These are phyloP conservation scores for Oryza nivara DNA, from an alignment of 176 grass and related monocot genomes.

Conservation along the genomic window DNA sequence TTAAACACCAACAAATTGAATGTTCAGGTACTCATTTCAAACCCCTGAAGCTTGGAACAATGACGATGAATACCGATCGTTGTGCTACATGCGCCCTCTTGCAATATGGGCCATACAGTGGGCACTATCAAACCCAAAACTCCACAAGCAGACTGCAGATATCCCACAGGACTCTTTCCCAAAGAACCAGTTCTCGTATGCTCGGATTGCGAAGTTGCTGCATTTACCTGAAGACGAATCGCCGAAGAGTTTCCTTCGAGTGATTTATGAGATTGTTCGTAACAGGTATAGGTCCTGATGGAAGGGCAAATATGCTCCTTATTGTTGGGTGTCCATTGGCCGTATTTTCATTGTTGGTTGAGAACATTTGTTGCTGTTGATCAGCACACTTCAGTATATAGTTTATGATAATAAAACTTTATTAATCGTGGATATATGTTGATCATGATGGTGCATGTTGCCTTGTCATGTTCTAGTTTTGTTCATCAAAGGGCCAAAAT, in stretches of 20 bases:
- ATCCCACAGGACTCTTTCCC: constrained; percentile 44
- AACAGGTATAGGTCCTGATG: constrained; percentile 59
- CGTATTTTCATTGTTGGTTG: constrained; percentile 37
- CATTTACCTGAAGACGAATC: constrained; percentile 69
- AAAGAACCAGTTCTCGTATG: constrained; percentile 63
- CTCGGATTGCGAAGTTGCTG: constrained; percentile 73
- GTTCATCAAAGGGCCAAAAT: background rate
- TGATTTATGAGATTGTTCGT: constrained; percentile 78
- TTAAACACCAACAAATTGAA: constrained; percentile 6
- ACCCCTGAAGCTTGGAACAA: constrained; percentile 99
- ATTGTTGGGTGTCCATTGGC: constrained; percentile 3
- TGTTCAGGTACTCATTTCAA: constrained; percentile 85
- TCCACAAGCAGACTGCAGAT: constrained; percentile 46
- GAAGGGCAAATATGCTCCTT: background rate
- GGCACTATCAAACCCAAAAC: constrained; percentile 73
- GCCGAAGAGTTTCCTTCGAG: constrained; percentile 60
- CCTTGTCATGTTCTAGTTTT: background rate
- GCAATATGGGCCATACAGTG: constrained; percentile 96
- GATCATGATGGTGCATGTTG: background rate
- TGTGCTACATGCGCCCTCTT: constrained; percentile 97
- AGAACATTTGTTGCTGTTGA: background rate
- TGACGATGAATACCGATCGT: constrained; percentile 70
- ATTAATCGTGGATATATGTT: background rate
- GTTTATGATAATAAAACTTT: constrained; percentile 9
- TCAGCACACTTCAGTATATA: background rate